Evolutionary conservation across 192 early-diverging fungal species (phyloP).

Genomic region (Mortierella alpina): DNA sequence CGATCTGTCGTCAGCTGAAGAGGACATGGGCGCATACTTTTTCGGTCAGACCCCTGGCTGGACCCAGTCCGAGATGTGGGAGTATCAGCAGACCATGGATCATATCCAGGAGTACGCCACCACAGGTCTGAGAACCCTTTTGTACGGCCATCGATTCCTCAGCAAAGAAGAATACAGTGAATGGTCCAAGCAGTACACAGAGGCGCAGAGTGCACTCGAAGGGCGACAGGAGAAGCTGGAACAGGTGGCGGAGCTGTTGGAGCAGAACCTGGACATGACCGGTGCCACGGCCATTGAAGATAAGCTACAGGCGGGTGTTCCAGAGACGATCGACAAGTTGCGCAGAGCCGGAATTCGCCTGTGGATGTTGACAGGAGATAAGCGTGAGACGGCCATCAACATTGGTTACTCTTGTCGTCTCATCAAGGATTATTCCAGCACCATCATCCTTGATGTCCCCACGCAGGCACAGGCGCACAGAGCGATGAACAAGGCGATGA

Average conservation of each 20-base stretch:
- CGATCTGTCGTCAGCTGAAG: background rate
- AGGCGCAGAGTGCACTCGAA: constrained; percentile 75
- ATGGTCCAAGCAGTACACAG: constrained; percentile 75
- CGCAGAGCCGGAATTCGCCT: constrained; percentile 82
- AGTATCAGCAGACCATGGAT: constrained; percentile 67
- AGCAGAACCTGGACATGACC: constrained; percentile 76
- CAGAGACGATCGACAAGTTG: constrained; percentile 84
- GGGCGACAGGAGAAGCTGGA: constrained; percentile 67
- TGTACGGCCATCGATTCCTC: constrained; percentile 78
- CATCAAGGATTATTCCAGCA: constrained; percentile 61
- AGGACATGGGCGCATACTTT: constrained; percentile 37
- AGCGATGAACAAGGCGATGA: constrained; percentile 49
- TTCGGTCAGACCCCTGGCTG: constrained; percentile 43
- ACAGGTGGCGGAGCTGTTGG: constrained; percentile 77
- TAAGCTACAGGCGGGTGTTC: constrained; percentile 86
- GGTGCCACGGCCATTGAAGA: constrained; percentile 94
- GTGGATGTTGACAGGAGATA: constrained; percentile 95
- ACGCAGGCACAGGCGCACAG: constrained; percentile 50
- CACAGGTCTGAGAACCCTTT: constrained; percentile 86
- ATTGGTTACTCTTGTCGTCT: constrained; percentile 86
- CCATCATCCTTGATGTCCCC: constrained; percentile 57
- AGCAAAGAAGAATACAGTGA: constrained; percentile 69
- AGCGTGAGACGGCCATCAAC: constrained; percentile 92
- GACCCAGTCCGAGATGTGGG: constrained; percentile 62
- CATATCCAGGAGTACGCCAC: constrained; percentile 79